These are phyloP conservation scores for Pseudocercospora pini-densiflorae DNA, from an alignment of 2,329 filamentous ascomycete species.

Conservation along the genomic window DNA sequence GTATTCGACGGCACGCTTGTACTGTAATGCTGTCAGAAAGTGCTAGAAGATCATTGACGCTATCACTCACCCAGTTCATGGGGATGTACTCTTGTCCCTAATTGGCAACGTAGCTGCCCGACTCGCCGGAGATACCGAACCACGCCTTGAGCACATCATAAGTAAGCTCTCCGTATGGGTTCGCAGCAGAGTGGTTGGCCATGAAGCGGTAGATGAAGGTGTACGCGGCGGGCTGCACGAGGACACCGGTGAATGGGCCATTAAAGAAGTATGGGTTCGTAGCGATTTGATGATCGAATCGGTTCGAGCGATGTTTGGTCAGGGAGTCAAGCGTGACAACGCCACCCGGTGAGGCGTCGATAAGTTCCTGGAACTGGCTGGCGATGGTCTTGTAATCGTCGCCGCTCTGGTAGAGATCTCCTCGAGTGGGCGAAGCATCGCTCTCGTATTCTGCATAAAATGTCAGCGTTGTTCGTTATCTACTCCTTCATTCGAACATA, in stretches of 20 bases:
- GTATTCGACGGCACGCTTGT: constrained; percentile 30
- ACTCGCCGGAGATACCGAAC: constrained; percentile 29
- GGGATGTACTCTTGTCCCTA: constrained; percentile 46
- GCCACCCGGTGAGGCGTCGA: constrained; percentile 27
- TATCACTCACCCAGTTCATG: constrained; percentile 37
- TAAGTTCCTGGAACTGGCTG: constrained; percentile 36
- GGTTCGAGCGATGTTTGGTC: constrained; percentile 24
- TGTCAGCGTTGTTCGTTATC: not conserved
- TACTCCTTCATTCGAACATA: not conserved
- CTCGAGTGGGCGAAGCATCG: constrained; percentile 34
- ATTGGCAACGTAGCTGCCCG: constrained; percentile 38
- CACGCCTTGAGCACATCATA: constrained; percentile 39
- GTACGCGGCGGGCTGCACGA: constrained; percentile 32
- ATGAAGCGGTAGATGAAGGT: constrained; percentile 40
- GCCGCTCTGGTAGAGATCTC: constrained; percentile 37
- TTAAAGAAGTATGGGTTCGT: constrained; percentile 42
- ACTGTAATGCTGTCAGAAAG: constrained; percentile 20
- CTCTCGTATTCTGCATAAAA: constrained; percentile 8
- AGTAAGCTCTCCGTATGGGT: constrained; percentile 39
- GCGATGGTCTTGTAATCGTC: constrained; percentile 32
- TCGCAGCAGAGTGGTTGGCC: constrained; percentile 40
- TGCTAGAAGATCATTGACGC: not conserved
- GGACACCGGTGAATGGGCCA: constrained; percentile 37
- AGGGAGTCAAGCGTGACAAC: constrained; percentile 18
- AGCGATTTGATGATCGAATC: constrained; percentile 31